A percentile compares a stretch with the other conserved stretches of the same genome.
These are phyloP conservation scores for Tuber microsphaerosporum DNA, from an alignment of 495 filamentous ascomycete genomes.

Conservation along the genomic window DNA sequence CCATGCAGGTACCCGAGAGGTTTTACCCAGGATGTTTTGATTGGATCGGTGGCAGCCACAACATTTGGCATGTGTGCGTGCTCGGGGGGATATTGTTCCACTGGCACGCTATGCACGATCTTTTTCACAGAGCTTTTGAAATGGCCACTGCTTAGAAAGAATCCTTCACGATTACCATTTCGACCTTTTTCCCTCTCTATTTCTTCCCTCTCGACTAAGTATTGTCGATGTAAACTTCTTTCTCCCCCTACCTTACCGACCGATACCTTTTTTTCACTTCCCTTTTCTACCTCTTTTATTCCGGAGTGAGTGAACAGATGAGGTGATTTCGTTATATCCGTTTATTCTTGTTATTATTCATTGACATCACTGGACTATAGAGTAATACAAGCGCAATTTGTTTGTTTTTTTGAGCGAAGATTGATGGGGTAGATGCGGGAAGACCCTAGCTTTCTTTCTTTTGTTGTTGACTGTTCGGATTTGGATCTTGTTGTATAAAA, in stretches of 20 bases:
- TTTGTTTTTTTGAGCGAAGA: background rate
- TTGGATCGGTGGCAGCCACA: slow-evolving; percentile 89
- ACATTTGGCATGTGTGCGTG: slow-evolving; percentile 95
- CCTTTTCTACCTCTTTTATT: background rate
- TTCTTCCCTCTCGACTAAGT: background rate
- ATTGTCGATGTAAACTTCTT: background rate
- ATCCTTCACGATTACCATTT: background rate
- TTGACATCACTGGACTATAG: background rate
- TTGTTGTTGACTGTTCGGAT: background rate
- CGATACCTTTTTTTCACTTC: background rate
- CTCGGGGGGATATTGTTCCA: slow-evolving; percentile 95
- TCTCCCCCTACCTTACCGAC: background rate
- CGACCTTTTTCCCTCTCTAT: background rate
- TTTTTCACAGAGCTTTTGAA: slow-evolving; percentile 79
- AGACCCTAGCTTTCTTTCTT: background rate
- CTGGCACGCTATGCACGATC: slow-evolving; percentile 89
- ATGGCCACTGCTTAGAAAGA: slow-evolving; percentile 47
- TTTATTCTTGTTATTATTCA: background rate
- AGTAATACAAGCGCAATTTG: background rate
- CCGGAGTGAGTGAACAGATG: background rate
- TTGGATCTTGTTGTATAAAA: background rate
- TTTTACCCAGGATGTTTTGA: slow-evolving; percentile 91
- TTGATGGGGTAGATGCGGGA: background rate
- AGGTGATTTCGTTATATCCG: background rate
- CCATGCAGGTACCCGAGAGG: slow-evolving; percentile 86